Base-by-base conservation (phyloP, 2,329 filamentous ascomycete species). In the Fusarium sororula region DNA sequence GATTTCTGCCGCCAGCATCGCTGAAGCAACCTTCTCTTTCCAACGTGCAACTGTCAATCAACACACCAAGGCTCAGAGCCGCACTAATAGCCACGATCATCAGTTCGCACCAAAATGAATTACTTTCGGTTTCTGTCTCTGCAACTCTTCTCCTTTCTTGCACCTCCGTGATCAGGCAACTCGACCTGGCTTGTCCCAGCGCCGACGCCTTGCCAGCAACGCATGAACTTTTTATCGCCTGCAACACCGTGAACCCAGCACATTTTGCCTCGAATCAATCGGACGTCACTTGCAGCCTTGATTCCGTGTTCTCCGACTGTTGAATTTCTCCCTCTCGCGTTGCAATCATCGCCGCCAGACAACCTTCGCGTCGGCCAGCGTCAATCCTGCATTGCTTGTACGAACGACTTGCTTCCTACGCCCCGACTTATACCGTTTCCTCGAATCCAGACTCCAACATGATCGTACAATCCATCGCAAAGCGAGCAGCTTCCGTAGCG, bases 361-460 rank as follows among this genome's bases (percentile, higher is more conserved):
- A 24, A 15, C 26, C 6, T 56, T 28, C 2, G 20, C 6, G 11
- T 8, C 15, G 26, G 6, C 53, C 17, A 15, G 37, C 8, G 12
- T 15, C 38, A 44, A 18, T 7, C 5, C 4, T 26, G 8, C 26
- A 24, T 24, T 56, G 35, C 8, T 4, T n/a, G 24, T 3, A 13
- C 20, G 1, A 13, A 4, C 35, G 5, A 28, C 10, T 6, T 18
- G 51, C 24, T n/a, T 3, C 14, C 2, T 18, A 9, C 11, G 5
- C 7, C 15, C 10, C 1, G 8, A 39, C 24, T 6, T 20, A 18
- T 13, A 7, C 35, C 20, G 7, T 28, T 41, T 55, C 24, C 24
- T 28, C 24, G 50, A 28, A 18, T 13, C 15, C 26, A 28, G 7
- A 41, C 20, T 39, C 5, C 20, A 39, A 41, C 7, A 39, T 41